Percentiles rank a stretch among this genome's conserved stretches.
These are phyloP conservation scores for Angomonas deanei DNA, from an alignment of 208 protist genomes.

Conservation along the genomic window DNA sequence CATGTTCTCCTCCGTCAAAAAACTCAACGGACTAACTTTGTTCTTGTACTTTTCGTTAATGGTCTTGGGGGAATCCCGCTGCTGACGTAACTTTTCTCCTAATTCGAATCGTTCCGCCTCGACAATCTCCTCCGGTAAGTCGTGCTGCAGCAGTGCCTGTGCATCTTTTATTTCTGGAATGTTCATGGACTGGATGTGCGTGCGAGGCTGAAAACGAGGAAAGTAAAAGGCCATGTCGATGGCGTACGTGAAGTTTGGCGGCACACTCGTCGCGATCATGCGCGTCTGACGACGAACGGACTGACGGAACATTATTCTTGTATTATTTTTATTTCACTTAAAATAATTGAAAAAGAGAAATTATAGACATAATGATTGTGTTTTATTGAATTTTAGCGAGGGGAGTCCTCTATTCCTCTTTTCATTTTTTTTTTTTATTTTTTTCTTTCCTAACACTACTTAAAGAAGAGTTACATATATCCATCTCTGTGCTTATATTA, in stretches of 20 bases:
- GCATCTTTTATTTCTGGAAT: slow-evolving; percentile 77
- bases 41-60: background rate
- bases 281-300: slow-evolving; percentile 18
- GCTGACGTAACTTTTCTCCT: background rate
- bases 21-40: background rate
- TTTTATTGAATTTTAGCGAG: background rate
- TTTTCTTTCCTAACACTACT: background rate
- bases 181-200: slow-evolving; percentile 45
- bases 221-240: slow-evolving; percentile 84
- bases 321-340: background rate
- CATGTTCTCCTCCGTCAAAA: background rate
- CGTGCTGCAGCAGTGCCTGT: slow-evolving; percentile 21
- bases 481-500: too few species aligned
- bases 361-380: background rate
- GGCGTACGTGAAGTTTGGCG: slow-evolving; percentile 46
- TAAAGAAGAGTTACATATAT: too few species aligned
- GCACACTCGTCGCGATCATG: slow-evolving; percentile 46
- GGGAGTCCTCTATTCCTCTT: background rate
- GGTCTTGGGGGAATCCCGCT: background rate
- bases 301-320: slow-evolving; percentile 35
- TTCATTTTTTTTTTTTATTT: slow-evolving; percentile 12
- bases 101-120: background rate
- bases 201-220: slow-evolving; percentile 66
- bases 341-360: background rate
- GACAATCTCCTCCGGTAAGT: background rate